Percentiles rank a stretch among this genome's conserved stretches.
These are phyloP conservation scores for Trichocomaceae sp. DNA, from an alignment of 2,329 filamentous ascomycete species.

Conservation along the genomic window DNA sequence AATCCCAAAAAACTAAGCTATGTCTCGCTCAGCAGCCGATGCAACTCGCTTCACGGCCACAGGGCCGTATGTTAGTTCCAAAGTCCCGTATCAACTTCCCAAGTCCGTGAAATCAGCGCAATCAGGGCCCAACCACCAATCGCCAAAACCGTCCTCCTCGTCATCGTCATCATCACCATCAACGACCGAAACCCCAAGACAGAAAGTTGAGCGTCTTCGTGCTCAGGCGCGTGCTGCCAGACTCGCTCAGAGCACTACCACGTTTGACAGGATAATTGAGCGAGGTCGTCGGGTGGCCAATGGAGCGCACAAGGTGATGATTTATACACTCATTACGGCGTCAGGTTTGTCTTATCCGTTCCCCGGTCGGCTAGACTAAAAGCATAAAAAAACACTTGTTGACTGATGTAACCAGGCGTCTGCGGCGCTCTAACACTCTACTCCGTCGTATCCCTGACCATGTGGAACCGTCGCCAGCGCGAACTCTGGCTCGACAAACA, in stretches of 20 bases:
- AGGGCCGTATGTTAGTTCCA: conserved; percentile 43
- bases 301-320: conserved; percentile 54
- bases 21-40: conserved; percentile 45
- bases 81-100: conserved; percentile 31
- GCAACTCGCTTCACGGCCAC: conserved; percentile 48
- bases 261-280: conserved; percentile 49
- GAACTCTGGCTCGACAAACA: conserved; percentile 54
- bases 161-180: conserved; percentile 19
- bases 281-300: conserved; percentile 53
- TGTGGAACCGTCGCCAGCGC: conserved; percentile 61
- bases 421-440: conserved; percentile 56
- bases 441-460: conserved; percentile 58
- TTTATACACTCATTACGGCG: conserved; percentile 54
- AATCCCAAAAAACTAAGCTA: conserved; percentile 15
- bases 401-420: conserved; percentile 42
- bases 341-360: conserved; percentile 44
- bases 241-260: conserved; percentile 52
- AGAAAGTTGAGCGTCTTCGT: conserved; percentile 62
- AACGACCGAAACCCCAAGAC: conserved; percentile 53
- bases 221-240: conserved; percentile 62
- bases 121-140: background rate
- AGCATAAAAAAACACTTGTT: background rate
- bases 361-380: no score
- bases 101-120: conserved; percentile 9
- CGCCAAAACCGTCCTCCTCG: conserved; percentile 17